phyloP scores from a whole-genome alignment of 2,329 filamentous ascomycete genomes.

The Diplodia sapinea region DNA sequence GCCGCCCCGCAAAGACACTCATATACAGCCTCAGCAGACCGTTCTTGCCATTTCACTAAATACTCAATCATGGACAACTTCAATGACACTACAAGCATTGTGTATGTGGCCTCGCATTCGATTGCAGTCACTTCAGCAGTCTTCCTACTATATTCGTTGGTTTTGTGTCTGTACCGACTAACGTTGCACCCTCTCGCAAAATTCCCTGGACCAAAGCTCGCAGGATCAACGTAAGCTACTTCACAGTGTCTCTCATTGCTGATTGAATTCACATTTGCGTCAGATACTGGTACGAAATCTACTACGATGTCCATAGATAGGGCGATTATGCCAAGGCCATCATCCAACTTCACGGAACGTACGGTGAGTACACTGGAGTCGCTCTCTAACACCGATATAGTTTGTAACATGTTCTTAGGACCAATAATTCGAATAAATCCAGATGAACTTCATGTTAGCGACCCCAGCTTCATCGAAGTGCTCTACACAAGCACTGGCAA shows the following conservation, averaged over 20 bases:
- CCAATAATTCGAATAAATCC: constrained; percentile 53
- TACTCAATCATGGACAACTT: neutral
- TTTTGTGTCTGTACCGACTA: neutral
- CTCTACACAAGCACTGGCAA: constrained; percentile 37
- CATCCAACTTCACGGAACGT: neutral
- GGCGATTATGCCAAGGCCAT: neutral
- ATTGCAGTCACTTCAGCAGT: too few species aligned
- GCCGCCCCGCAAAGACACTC: too few species aligned
- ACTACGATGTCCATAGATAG: neutral
- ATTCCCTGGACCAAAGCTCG: constrained; percentile 6
- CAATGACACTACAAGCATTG: neutral
- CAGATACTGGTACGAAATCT: neutral
- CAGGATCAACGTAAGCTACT: neutral
- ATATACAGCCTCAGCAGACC: too few species aligned
- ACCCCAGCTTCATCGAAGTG: constrained; percentile 47
- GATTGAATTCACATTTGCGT: neutral
- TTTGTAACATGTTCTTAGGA: constrained; percentile 35
- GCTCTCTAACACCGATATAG: neutral
- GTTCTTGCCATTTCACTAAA: too few species aligned
- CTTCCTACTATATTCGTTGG: neutral
- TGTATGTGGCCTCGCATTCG: too few species aligned
- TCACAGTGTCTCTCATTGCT: too few species aligned
- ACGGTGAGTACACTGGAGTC: neutral
- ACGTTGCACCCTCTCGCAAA: neutral
- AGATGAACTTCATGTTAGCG: constrained; percentile 51